Base-by-base conservation (phyloP, 2,329 filamentous ascomycete species). In the Xylaria sp. region DNA sequence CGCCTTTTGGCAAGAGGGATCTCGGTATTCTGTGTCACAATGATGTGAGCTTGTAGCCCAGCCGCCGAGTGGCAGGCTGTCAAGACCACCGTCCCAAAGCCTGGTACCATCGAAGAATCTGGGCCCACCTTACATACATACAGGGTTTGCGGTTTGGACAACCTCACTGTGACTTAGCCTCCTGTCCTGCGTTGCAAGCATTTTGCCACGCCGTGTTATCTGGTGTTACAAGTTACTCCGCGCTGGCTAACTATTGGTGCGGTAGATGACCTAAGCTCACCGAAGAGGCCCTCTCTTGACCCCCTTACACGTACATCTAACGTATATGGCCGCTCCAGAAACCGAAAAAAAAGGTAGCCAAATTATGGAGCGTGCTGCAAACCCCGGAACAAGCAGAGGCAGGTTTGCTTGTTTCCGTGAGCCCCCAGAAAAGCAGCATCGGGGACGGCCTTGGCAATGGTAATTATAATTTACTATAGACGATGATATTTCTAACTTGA, bases 291-390 rank as follows among this genome's bases (percentile, higher is more conserved):
- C 39, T 56, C 45, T 62, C 44, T 52, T 52, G 50, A 56, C 57
- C 54, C 54, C 57, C 54, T 60, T 52, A 57, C 57, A 48, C 50
- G 24, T 45, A 34, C 29, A 34, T 34, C 29, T 6, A 34, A 34
- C 16, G 11, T 34, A 34, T 7, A 59, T 48, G 47, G 48, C 56
- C 50, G 52, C 56, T 54, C 56, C 58, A 55, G 48, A 44, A 50
- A 41, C 58, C 50, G 50, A 41, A 59, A 41, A 59, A 51, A 34
- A 56, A 38, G 59, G 58, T 56, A 61, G 58, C 58, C 56, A 55
- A 54, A 56, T 59, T 52, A 56, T 59, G 58, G 58, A 56, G 44
- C 55, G 50, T 41, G 20, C 44, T 56, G 49, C 48, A 59, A 26
- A 54, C 42, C 49, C 44, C 48, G 47, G 50, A 54, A 54, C 42